A percentile compares a stretch with the other conserved stretches of the same genome.
These are phyloP conservation scores for Xylaria sp. DNA, from an alignment of 495 filamentous ascomycete species.

Conservation along the genomic window DNA sequence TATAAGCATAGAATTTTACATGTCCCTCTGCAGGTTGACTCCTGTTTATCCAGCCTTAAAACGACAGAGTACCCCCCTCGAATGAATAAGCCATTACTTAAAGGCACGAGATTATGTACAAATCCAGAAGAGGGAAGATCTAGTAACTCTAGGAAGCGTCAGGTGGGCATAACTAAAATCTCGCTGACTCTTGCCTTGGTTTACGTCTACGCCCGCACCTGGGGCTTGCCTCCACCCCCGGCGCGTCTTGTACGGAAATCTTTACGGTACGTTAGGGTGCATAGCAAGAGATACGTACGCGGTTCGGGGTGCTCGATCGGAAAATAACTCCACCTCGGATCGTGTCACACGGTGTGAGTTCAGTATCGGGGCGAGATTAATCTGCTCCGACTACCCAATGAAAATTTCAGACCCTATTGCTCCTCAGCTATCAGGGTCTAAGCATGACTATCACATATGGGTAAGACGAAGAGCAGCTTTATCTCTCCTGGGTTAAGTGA, in stretches of 20 bases:
- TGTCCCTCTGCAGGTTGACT: not conserved
- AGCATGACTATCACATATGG: not conserved
- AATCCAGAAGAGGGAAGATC: not conserved
- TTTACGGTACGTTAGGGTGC: slow-evolving; percentile 6
- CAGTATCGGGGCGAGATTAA: slow-evolving; percentile 16
- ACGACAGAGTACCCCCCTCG: not conserved
- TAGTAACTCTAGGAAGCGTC: not conserved
- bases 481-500: not conserved
- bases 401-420: not conserved
- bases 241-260: slow-evolving; percentile 11
- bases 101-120: no score
- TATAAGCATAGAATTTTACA: not conserved
- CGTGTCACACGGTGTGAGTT: slow-evolving; percentile 28
- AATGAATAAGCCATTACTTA: not conserved
- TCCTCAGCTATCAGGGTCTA: not conserved
- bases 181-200: slow-evolving; percentile 30
- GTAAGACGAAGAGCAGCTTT: not conserved
- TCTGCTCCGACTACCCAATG: slow-evolving; percentile 22
- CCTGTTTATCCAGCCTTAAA: not conserved
- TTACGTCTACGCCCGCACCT: slow-evolving; percentile 6
- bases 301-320: slow-evolving; percentile 19
- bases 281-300: not conserved
- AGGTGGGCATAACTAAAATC: not conserved
- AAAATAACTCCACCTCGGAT: slow-evolving; percentile 25
- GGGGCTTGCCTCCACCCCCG: not conserved